phyloP scores from a whole-genome alignment of 306 rosid species.

The Sindora glabra region DNA sequence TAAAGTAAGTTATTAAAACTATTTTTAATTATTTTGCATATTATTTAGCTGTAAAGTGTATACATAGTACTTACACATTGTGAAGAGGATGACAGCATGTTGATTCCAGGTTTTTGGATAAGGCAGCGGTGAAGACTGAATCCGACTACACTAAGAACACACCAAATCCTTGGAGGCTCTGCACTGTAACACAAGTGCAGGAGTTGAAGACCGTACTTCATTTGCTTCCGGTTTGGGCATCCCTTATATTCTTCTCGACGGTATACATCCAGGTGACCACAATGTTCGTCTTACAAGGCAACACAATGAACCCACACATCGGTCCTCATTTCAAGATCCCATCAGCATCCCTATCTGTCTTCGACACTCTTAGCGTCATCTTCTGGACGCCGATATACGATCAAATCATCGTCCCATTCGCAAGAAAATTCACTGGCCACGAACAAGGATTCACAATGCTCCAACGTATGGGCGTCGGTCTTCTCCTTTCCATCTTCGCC shows the following conservation, averaged over 20 bases:
- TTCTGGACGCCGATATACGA: slow-evolving; percentile 68
- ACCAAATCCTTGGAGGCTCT: slow-evolving; percentile 59
- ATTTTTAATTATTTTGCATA: not conserved
- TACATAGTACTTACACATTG: too few species aligned
- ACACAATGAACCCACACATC: slow-evolving; percentile 71
- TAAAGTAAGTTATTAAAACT: slow-evolving; percentile 32
- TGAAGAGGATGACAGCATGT: too few species aligned
- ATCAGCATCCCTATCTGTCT: slow-evolving; percentile 73
- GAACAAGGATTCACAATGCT: slow-evolving; percentile 71
- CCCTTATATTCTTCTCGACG: slow-evolving; percentile 57
- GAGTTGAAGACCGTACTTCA: slow-evolving; percentile 63
- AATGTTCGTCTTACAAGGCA: slow-evolving; percentile 83
- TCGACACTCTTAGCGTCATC: slow-evolving; percentile 75
- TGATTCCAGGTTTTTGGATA: slow-evolving; percentile 60
- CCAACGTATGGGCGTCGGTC: slow-evolving; percentile 82
- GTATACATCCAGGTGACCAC: slow-evolving; percentile 84
- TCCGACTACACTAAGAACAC: slow-evolving; percentile 18
- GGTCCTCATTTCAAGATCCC: slow-evolving; percentile 68
- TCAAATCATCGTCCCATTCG: slow-evolving; percentile 46
- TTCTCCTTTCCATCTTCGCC: slow-evolving; percentile 47
- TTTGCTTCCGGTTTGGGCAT: slow-evolving; percentile 78
- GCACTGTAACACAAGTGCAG: slow-evolving; percentile 83
- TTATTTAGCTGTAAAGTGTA: too few species aligned
- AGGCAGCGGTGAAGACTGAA: slow-evolving; percentile 53
- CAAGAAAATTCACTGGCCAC: slow-evolving; percentile 52